Conservation (phyloP, 2,329 filamentous ascomycete genomes). For the Blastomyces emzantsi region DNA sequence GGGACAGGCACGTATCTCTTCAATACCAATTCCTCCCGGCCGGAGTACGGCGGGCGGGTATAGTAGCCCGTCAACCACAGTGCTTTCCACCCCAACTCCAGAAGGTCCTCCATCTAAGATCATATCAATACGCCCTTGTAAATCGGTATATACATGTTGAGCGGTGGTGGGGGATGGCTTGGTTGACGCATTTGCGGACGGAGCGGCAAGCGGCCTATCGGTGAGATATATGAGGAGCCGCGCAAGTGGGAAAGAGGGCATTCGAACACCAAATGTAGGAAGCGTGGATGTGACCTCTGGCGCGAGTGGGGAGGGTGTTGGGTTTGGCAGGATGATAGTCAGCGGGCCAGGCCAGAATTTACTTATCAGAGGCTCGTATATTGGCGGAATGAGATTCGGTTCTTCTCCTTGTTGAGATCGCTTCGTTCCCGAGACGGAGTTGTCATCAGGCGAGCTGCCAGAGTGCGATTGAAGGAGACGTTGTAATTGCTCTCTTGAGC, state of each 20-base stretch:
- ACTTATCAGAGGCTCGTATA: slow-evolving; percentile 69
- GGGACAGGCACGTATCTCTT: slow-evolving; percentile 60
- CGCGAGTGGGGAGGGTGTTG: slow-evolving; percentile 60
- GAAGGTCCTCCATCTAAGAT: slow-evolving; percentile 87
- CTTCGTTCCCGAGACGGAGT: not conserved
- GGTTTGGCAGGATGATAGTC: slow-evolving; percentile 78
- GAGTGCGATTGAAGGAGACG: slow-evolving; percentile 44
- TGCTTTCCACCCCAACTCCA: slow-evolving; percentile 87
- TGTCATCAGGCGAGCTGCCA: not conserved
- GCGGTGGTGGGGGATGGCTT: slow-evolving; percentile 87
- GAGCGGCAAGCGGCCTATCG: slow-evolving; percentile 73
- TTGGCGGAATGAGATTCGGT: slow-evolving; percentile 49
- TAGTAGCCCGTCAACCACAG: slow-evolving; percentile 84
- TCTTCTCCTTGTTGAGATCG: slow-evolving; percentile 9
- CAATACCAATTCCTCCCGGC: slow-evolving; percentile 78
- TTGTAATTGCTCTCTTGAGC: slow-evolving; percentile 68
- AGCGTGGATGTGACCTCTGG: slow-evolving; percentile 88
- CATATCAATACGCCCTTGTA: slow-evolving; percentile 70
- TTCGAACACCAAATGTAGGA: slow-evolving; percentile 75
- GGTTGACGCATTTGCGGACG: slow-evolving; percentile 90
- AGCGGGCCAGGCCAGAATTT: slow-evolving; percentile 92
- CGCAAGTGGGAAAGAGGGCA: slow-evolving; percentile 79
- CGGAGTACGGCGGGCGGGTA: slow-evolving; percentile 71
- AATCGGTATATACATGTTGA: slow-evolving; percentile 77
- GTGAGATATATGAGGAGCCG: slow-evolving; percentile 74